Evolutionary conservation across 768 basidiomycete genomes (phyloP).

Genomic region (Lepiota venenata): DNA sequence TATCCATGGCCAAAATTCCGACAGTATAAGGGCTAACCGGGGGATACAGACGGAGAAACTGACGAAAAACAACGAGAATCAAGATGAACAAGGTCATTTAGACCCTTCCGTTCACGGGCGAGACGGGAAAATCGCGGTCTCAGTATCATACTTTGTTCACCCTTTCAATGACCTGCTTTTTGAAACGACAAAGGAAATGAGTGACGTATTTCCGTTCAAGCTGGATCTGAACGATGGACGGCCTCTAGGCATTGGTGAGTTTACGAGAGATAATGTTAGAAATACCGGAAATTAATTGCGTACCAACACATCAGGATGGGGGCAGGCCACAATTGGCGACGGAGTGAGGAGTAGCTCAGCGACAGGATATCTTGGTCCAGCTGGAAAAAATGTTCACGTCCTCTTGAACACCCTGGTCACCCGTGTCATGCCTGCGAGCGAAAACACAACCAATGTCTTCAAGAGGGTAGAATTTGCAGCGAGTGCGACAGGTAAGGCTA

Average conservation of each 20-base stretch:
- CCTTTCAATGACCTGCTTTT: slow-evolving; percentile 20
- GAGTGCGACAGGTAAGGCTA: neutral
- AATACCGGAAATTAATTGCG: no score
- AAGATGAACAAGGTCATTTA: slow-evolving; percentile 4
- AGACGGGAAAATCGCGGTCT: slow-evolving; percentile 3
- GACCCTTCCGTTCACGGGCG: slow-evolving; percentile 10
- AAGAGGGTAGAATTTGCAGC: neutral
- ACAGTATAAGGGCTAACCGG: neutral
- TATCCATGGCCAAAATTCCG: neutral
- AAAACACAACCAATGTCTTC: neutral
- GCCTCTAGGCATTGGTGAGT: slow-evolving; percentile 6
- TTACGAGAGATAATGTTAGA: neutral
- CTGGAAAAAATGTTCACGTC: slow-evolving; percentile 21
- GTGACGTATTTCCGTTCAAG: slow-evolving; percentile 5
- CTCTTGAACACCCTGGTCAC: slow-evolving; percentile 23
- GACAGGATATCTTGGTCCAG: slow-evolving; percentile 21
- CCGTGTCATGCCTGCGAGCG: slow-evolving; percentile 18
- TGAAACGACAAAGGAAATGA: slow-evolving; percentile 13
- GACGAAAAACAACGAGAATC: neutral
- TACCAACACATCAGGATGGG: slow-evolving; percentile 11
- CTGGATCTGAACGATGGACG: slow-evolving; percentile 7
- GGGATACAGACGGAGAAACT: slow-evolving; percentile 1
- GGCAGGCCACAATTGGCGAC: slow-evolving; percentile 20
- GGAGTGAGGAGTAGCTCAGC: slow-evolving; percentile 22
- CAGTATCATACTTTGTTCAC: slow-evolving; percentile 11